Conservation (phyloP, 2,329 filamentous ascomycete species). For the Fusarium longipes region DNA sequence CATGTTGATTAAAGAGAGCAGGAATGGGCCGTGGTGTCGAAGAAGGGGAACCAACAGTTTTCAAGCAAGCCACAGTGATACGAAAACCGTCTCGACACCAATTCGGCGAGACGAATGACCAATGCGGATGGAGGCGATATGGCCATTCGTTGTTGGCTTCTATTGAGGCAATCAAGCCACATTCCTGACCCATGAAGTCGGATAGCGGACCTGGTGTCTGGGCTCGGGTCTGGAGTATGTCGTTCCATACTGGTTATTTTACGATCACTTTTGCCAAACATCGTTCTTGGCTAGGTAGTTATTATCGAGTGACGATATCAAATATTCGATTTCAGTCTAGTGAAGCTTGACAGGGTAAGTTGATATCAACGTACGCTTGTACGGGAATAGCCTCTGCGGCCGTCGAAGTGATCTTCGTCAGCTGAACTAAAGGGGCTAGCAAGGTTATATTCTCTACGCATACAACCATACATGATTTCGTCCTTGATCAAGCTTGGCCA, state of each 20-base stretch:
- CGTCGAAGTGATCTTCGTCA: neutral
- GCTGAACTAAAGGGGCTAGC: neutral
- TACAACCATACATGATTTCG: too few species aligned
- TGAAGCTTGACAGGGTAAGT: too few species aligned
- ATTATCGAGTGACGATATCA: neutral
- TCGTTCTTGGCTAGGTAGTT: neutral
- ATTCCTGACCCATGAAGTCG: neutral
- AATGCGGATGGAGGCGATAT: neutral
- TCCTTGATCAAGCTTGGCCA: neutral
- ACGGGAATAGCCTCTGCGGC: neutral
- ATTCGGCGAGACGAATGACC: neutral
- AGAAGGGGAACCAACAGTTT: conserved; percentile 6
- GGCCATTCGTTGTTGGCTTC: neutral
- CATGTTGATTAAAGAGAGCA: neutral
- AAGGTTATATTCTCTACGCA: too few species aligned
- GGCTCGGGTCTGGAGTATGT: neutral
- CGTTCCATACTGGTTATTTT: too few species aligned
- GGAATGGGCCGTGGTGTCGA: neutral
- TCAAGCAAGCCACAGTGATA: neutral
- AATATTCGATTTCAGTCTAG: neutral
- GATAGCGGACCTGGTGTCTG: neutral
- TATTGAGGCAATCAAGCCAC: conserved; percentile 4
- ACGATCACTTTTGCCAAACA: neutral
- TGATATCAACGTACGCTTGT: neutral
- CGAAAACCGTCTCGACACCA: neutral